phyloP scores from a whole-genome alignment of 768 basidiomycete genomes.

The Tephrocybe sp. region DNA sequence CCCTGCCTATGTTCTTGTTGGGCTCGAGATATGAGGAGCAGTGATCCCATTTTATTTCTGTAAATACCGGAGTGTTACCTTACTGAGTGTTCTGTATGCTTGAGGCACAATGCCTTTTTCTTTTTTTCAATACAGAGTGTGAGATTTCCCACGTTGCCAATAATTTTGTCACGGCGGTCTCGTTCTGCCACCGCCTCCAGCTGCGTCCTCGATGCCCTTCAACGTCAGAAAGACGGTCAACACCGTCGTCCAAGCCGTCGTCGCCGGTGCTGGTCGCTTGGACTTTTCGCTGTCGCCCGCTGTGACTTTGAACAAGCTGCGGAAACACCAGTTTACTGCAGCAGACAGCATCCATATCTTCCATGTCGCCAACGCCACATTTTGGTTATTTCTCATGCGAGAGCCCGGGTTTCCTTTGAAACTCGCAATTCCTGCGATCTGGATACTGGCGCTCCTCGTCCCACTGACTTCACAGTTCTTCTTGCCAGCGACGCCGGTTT shows the following conservation, averaged over 20 bases:
- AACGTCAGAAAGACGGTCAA: conserved; percentile 21
- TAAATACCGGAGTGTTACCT: neutral
- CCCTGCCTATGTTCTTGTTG: conserved; percentile 78
- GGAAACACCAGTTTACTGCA: conserved; percentile 50
- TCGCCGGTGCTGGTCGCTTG: conserved; percentile 61
- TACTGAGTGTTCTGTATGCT: conserved; percentile 3
- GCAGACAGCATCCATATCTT: conserved; percentile 64
- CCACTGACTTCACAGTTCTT: conserved; percentile 92
- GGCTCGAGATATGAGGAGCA: conserved; percentile 67
- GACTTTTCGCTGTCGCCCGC: conserved; percentile 76
- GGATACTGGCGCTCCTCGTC: conserved; percentile 64
- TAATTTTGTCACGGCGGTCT: too few relatives aligned
- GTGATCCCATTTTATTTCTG: neutral
- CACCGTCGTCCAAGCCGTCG: conserved; percentile 42
- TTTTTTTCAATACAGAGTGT: conserved; percentile 2
- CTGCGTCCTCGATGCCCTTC: conserved; percentile 16
- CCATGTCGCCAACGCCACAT: conserved; percentile 57
- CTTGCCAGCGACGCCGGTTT: conserved; percentile 81
- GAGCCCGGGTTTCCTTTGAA: conserved; percentile 70
- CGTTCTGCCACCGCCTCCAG: too few relatives aligned
- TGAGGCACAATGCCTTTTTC: conserved; percentile 3
- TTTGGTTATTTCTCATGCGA: conserved; percentile 76
- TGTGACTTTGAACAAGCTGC: conserved; percentile 60
- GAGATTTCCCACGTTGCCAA: conserved; percentile 9
- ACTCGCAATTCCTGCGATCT: conserved; percentile 72